Evolutionary conservation across 768 basidiomycete species (phyloP), one percentile per base, ranked within the genome.

Genomic region (Rhizopogon sp.): DNA sequence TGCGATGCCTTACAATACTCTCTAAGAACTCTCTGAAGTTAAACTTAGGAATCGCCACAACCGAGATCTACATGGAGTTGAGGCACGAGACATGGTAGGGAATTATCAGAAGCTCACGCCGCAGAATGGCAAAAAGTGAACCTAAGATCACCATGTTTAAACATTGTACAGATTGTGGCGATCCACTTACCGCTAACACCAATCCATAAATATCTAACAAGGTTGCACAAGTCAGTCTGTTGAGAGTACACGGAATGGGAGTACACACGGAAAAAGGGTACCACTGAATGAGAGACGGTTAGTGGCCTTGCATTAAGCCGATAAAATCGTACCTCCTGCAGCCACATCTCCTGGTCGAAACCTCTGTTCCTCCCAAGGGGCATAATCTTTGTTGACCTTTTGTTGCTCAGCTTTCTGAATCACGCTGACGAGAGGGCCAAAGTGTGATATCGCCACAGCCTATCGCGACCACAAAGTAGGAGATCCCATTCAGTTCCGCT

Each of bases 391-490:
- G 54, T 70, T 70, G 8, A 80, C 59, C 42, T 72, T 75, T 59
- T 76, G 75, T 60, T 83, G 82, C 40, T 74, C 54, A 1, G 76
- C 78, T 72, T 74, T 82, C 67, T 86, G 84, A n/a, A 85, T 62
- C 4, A 83, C 69, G 62, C 87, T 88, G 16, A 79, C 74, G 31
- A 88, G 84, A 5, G 87, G 78, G 0, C 78, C 67, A 62, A 81
- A 84, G 64, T 90, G 88, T 0, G 87, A 64, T 54, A 90, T 83
- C 7, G 75, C 77, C 16, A 88, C 85, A 9, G 85, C 88, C 85
- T 85, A 35, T 9, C 16, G 8, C 33, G 20, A 35, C 5, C 7
- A 35, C 25, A 7, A 35, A 8, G 13, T 33, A 16, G 28, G 8
- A 29, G 13, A 37, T 17, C 14, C 5, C 28, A 0, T 25, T 60